Evolutionary conservation across 768 basidiomycete species (phyloP), one percentile per base, ranked within the genome.

Genomic region (Hygrocybe punicea): DNA sequence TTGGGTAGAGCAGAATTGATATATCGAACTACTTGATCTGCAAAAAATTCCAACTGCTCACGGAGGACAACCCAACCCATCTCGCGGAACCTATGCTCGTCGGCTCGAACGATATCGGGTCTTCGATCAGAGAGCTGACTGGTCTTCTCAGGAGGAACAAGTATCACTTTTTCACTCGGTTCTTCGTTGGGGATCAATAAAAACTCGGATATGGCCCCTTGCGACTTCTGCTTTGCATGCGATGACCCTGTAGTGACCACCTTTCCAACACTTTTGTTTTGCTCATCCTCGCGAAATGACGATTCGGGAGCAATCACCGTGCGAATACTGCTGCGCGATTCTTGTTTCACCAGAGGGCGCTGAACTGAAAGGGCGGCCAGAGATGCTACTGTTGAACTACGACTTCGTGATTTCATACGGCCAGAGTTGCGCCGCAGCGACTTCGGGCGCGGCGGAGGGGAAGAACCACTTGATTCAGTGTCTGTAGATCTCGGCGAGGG

Each of bases 401-500:
- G 76, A 59, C 84, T 86, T 34, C 85, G 77, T 2, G 73, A 73
- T 64, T 78, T 77, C 51, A 67, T 63, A 16, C 66, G 69, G 23
- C 60, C 62, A 11, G 71, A 71, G 21, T 62, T 68, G 59, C 70
- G 71, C 50, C 75, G 69, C 7, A 65, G 68, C 25, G 74, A 75
- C n/a, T 65, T 65, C n/a, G 66, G 64, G 35, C 62, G 65, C 9
- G 59, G 63, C 2, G 68, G 67, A 0, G 74, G 72, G 36, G 67
- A 76, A n/a, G 70, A 71, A 10, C 67, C 68, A 11, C 76, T 73
- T 1, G 81, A 81, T 35, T 86, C 87, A 0, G 84, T 78, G 57
- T 89, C 86, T 0, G 83, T 80, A 1, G 89, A 89, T 24, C 79
- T 75, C 0, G 88, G 85, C 19, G 85, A 87, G 0, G 87, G 82